Percentiles rank a stretch among this genome's conserved stretches.
Conservation (phyloP, 2,329 filamentous ascomycete genomes). For the Colletotrichum filicis region DNA sequence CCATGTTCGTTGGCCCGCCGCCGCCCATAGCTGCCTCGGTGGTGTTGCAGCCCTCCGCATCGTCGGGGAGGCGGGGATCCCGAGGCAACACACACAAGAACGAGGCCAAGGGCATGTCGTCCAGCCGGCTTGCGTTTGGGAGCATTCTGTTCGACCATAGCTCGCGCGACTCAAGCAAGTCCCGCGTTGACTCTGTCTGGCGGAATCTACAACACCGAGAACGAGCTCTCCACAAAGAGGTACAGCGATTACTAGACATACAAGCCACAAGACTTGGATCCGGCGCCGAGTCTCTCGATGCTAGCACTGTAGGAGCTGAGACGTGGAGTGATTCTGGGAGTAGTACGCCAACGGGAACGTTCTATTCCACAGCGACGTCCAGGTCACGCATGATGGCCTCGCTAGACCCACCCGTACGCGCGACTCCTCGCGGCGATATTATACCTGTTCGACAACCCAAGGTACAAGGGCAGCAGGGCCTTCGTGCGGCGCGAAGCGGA, state of each 20-base stretch:
- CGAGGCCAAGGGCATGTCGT: neutral
- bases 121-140: slow-evolving; percentile 39
- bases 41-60: slow-evolving; percentile 41
- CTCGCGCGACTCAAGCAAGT: slow-evolving; percentile 35
- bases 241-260: slow-evolving; percentile 60
- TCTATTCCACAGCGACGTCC: slow-evolving; percentile 51
- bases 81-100: neutral
- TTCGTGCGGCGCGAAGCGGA: slow-evolving; percentile 72
- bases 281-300: slow-evolving; percentile 42
- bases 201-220: slow-evolving; percentile 58
- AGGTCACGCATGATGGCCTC: slow-evolving; percentile 53
- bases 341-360: slow-evolving; percentile 52
- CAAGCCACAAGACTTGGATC: slow-evolving; percentile 58
- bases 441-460: slow-evolving; percentile 71
- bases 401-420: slow-evolving; percentile 53
- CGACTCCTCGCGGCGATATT: slow-evolving; percentile 58
- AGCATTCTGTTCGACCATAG: slow-evolving; percentile 53
- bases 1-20: slow-evolving; percentile 60
- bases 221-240: slow-evolving; percentile 55
- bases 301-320: slow-evolving; percentile 39
- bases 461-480: slow-evolving; percentile 59
- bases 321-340: slow-evolving; percentile 53
- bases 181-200: slow-evolving; percentile 58
- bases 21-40: slow-evolving; percentile 61
- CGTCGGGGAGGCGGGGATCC: neutral